These are phyloP conservation scores for Aspergillus campestris DNA, from an alignment of 495 filamentous ascomycete species.

Conservation along the genomic window DNA sequence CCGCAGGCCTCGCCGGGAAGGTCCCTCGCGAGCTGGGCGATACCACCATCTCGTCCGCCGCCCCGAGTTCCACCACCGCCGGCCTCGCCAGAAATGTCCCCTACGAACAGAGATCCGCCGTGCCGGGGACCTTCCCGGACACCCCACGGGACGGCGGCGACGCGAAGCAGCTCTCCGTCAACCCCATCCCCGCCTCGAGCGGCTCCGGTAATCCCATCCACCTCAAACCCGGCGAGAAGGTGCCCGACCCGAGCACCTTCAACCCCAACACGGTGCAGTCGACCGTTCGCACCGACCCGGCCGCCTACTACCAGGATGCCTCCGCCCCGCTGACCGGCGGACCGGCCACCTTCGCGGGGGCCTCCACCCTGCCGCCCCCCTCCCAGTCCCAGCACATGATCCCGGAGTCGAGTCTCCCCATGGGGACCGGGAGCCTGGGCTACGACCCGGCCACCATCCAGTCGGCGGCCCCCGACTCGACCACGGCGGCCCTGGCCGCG, in stretches of 20 bases:
- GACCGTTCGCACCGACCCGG: constrained; percentile 67
- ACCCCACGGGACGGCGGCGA: constrained; percentile 52
- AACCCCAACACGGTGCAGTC: constrained; percentile 41
- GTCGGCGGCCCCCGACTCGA: constrained; percentile 59
- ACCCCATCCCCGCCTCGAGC: constrained; percentile 61
- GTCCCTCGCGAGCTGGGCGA: constrained; percentile 51
- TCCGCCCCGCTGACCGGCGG: constrained; percentile 33
- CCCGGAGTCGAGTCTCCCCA: constrained; percentile 79
- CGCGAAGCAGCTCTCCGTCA: constrained; percentile 52
- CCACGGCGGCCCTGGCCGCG: constrained; percentile 65
- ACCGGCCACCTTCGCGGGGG: background rate
- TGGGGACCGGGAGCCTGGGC: constrained; percentile 29
- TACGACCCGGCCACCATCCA: constrained; percentile 51
- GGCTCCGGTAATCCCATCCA: constrained; percentile 74
- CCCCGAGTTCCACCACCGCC: constrained; percentile 58
- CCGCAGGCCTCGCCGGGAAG: constrained; percentile 57
- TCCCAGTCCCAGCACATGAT: constrained; percentile 59
- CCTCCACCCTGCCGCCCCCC: constrained; percentile 47
- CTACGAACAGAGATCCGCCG: constrained; percentile 40
- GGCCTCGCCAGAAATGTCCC: constrained; percentile 56
- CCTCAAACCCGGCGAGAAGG: constrained; percentile 69
- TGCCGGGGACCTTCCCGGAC: constrained; percentile 75
- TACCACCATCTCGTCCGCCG: constrained; percentile 25
- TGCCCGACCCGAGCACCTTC: constrained; percentile 53
- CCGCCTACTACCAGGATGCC: constrained; percentile 68